Evolutionary conservation across 176 grass and related monocot genomes (phyloP), one percentile per base, ranked within the genome.

Genomic region (Otatea glauca): DNA sequence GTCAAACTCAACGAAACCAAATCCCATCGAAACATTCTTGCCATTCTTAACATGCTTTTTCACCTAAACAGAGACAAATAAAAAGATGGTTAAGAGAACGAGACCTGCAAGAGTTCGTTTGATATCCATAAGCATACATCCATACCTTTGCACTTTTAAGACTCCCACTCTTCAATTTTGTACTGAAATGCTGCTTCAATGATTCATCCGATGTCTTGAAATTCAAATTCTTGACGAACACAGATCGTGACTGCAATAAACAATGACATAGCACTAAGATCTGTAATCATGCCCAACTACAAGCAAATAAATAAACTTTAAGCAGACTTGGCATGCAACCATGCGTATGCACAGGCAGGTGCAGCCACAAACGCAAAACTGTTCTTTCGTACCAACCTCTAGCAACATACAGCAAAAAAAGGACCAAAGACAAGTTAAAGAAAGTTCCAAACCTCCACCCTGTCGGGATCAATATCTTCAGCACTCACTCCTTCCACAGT

Each of bases 191-290:
- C 79, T 95, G 86, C 68, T 83, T 93, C 83, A 98, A 72, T 0
- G 61, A 89, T 83, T 98, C 96, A 75, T 98, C 96, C 11, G 86
- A 73, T 42, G 96, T 95, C 89, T 90, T 93, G 83, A 98, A 95
- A 83, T 98, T 98, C 76, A 98, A 88, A 79, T 98, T 94, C 91
- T 98, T 95, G 43, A 98, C 96, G 81, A 95, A 98, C 23, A 95
- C 38, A 60, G 96, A 98, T 53, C 93, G 91, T 27, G 91, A 98
- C 96, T 98, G 91, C 75, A 87, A 90, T 21, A n/a, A 87, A 68
- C 12, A 9, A 74, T 72, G 16, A 73, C 21, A 86, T 58, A 75
- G 83, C 66, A 60, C 34, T 54, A 81, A 81, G 68, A 76, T 37
- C 49, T 72, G 41, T 82, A 74, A 55, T 66, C 37, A 89, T 35